Evolutionary conservation across 257 asterid genomes (phyloP).

Genomic region (Primulina eburnea): DNA sequence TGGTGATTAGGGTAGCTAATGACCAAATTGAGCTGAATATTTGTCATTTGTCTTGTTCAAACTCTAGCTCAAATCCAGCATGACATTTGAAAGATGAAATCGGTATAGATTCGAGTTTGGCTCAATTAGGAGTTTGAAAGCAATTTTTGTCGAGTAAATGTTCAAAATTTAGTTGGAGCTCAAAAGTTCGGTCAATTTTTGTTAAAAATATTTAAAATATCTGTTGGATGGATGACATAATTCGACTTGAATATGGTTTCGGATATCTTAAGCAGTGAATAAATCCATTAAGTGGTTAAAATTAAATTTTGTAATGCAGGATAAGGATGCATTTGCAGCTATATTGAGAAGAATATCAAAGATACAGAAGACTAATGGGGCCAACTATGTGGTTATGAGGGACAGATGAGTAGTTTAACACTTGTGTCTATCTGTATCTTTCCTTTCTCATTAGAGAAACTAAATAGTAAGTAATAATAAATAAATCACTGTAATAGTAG

Average conservation of each 20-base stretch:
- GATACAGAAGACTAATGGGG: slow-evolving; percentile 71
- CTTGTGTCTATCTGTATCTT: not conserved
- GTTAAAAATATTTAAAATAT: too few species aligned
- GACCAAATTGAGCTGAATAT: not conserved
- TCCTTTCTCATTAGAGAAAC: not conserved
- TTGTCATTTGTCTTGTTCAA: not conserved
- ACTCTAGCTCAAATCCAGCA: not conserved
- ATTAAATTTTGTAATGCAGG: slow-evolving; percentile 47
- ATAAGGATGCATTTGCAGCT: slow-evolving; percentile 82
- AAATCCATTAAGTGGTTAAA: not conserved
- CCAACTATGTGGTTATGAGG: slow-evolving; percentile 65
- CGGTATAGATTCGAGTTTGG: not conserved
- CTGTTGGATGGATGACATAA: not conserved
- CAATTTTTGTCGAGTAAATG: not conserved
- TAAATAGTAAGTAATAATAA: too few species aligned
- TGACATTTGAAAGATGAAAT: not conserved
- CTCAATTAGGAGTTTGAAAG: not conserved
- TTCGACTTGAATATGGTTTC: not conserved
- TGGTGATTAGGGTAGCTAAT: not conserved
- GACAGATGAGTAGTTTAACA: slow-evolving; percentile 32
- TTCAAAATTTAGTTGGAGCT: not conserved
- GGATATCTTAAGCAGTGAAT: slow-evolving; percentile 1
- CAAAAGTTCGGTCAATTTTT: not conserved
- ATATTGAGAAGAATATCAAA: slow-evolving; percentile 75
- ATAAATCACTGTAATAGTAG: too few species aligned